Percentiles rank a stretch among this genome's conserved stretches.
These are phyloP conservation scores for Coemansia sp. DNA, from an alignment of 192 early-diverging fungal genomes.

Conservation along the genomic window DNA sequence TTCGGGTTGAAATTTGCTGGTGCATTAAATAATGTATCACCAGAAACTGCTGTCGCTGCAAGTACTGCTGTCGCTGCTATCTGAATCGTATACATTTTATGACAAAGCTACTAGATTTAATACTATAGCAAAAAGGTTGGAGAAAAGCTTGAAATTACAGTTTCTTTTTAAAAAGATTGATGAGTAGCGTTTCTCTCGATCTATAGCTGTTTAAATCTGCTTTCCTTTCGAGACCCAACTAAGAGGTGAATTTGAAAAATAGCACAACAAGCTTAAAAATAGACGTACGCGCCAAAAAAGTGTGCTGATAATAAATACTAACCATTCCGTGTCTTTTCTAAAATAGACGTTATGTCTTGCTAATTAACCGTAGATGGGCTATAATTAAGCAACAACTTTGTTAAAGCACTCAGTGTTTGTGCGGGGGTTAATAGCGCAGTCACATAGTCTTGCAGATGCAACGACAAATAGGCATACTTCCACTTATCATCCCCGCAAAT, in stretches of 20 bases:
- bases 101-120: neutral
- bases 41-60: slow-evolving; percentile 17
- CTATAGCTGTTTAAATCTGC: neutral
- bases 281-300: neutral
- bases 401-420: neutral
- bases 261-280: neutral
- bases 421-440: neutral
- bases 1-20: slow-evolving; percentile 27
- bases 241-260: neutral
- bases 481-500: neutral
- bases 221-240: neutral
- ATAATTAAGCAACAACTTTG: neutral
- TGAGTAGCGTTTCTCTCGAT: neutral
- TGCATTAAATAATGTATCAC: slow-evolving; percentile 37
- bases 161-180: neutral
- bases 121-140: neutral
- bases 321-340: neutral
- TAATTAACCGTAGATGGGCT: neutral
- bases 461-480: neutral
- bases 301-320: neutral
- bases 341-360: neutral
- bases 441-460: neutral
- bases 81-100: slow-evolving; percentile 11
- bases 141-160: too few species aligned
- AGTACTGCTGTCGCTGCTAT: slow-evolving; percentile 9